These are phyloP conservation scores for Arthroderma sp. DNA, from an alignment of 2,329 filamentous ascomycete species.

Conservation along the genomic window DNA sequence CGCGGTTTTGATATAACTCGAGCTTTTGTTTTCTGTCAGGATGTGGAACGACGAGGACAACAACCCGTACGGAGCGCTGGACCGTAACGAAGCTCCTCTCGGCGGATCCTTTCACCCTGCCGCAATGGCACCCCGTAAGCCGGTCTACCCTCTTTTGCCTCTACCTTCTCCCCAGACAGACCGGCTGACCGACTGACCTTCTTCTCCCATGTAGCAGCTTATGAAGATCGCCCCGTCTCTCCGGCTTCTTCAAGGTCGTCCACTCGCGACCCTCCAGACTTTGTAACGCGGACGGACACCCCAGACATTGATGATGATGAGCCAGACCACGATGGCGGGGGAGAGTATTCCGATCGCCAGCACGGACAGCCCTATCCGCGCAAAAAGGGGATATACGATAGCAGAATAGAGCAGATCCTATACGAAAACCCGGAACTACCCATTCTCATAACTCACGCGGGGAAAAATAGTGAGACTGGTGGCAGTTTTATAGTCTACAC, in stretches of 20 bases:
- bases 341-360: slow-evolving; percentile 39
- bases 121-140: slow-evolving; percentile 36
- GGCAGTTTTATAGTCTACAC: slow-evolving; percentile 95
- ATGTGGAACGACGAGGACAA: slow-evolving; percentile 99
- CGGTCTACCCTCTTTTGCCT: background rate
- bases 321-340: slow-evolving; percentile 12
- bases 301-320: slow-evolving; percentile 33
- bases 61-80: slow-evolving; percentile 92
- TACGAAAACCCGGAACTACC: slow-evolving; percentile 86
- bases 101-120: slow-evolving; percentile 55
- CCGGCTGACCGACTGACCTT: background rate
- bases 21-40: slow-evolving; percentile 6
- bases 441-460: slow-evolving; percentile 85
- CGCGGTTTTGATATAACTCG: background rate
- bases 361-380: slow-evolving; percentile 39
- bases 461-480: slow-evolving; percentile 85
- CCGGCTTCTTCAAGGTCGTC: slow-evolving; percentile 61
- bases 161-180: background rate
- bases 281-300: slow-evolving; percentile 40
- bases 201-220: slow-evolving; percentile 23
- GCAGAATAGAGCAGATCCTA: slow-evolving; percentile 91
- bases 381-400: slow-evolving; percentile 83
- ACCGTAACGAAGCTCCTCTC: slow-evolving; percentile 63
- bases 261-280: slow-evolving; percentile 53
- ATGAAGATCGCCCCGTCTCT: slow-evolving; percentile 49